A percentile compares a stretch with the other conserved stretches of the same genome.
phyloP scores from a whole-genome alignment of 1,284 basidiomycete species.

The Ceratobasidium sp. region DNA sequence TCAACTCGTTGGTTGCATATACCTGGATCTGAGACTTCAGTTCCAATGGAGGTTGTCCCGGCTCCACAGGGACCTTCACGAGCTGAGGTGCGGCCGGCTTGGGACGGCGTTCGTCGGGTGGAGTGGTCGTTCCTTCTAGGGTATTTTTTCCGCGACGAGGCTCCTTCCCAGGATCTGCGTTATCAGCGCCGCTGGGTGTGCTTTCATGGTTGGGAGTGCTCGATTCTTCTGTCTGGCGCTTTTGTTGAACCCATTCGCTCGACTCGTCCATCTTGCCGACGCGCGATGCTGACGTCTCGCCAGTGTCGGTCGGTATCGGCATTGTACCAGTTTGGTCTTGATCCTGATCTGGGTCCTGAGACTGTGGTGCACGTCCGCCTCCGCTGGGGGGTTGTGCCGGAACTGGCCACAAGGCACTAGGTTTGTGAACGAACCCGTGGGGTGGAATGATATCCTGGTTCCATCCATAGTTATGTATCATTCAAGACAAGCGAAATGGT shows the following conservation, averaged over 20 bases:
- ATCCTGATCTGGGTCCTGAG: not conserved
- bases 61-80: slow-evolving; percentile 24
- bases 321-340: slow-evolving; percentile 15
- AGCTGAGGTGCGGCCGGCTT: slow-evolving; percentile 5
- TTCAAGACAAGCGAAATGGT: not conserved
- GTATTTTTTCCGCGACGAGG: not conserved
- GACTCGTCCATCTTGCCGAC: slow-evolving; percentile 13
- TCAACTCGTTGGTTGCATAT: slow-evolving; percentile 36
- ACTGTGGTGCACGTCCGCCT: slow-evolving; percentile 1
- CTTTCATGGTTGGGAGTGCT: not conserved
- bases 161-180: not conserved
- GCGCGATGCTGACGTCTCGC: slow-evolving; percentile 7
- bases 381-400: slow-evolving; percentile 32
- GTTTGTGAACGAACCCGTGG: slow-evolving; percentile 66
- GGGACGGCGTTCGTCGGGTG: slow-evolving; percentile 25
- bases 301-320: slow-evolving; percentile 28
- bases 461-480: slow-evolving; percentile 47
- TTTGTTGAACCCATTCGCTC: slow-evolving; percentile 33
- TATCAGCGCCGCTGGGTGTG: not conserved
- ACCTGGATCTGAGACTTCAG: slow-evolving; percentile 33
- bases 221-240: not conserved
- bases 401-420: slow-evolving; percentile 63
- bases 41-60: slow-evolving; percentile 31
- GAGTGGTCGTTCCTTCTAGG: slow-evolving; percentile 22
- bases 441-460: slow-evolving; percentile 67